A percentile compares a stretch with the other conserved stretches of the same genome.
Evolutionary conservation across 305 asterid genomes (phyloP).

Genomic region (Fraxinus greggii): DNA sequence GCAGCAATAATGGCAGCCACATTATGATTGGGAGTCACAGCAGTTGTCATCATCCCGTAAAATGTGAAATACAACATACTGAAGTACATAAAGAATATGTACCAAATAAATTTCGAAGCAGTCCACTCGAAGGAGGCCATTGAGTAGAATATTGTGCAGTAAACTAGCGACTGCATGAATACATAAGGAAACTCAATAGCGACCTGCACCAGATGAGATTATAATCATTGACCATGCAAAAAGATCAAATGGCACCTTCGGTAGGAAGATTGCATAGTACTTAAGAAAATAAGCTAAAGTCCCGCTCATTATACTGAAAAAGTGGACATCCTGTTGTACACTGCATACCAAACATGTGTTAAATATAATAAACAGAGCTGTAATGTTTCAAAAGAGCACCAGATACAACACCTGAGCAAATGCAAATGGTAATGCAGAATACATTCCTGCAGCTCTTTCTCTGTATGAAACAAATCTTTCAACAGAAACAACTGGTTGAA

Average conservation of each 20-base stretch:
- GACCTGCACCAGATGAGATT: conserved; percentile 51
- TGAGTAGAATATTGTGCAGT: conserved; percentile 71
- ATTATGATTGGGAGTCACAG: conserved; percentile 92
- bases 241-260: background rate
- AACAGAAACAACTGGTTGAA: conserved; percentile 91
- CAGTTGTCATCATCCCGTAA: conserved; percentile 98
- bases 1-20: conserved; percentile 86
- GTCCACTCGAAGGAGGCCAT: conserved; percentile 88
- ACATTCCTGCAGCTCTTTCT: conserved; percentile 97
- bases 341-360: background rate
- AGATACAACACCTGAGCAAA: conserved; percentile 72
- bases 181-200: conserved; percentile 88
- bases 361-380: conserved; percentile 6
- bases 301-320: background rate
- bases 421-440: conserved; percentile 89
- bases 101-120: conserved; percentile 62
- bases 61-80: conserved; percentile 89
- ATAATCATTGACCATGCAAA: background rate
- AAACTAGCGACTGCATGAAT: conserved; percentile 64
- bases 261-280: background rate
- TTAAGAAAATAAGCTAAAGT: conserved; percentile 7
- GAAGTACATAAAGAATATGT: conserved; percentile 74
- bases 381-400: conserved; percentile 13
- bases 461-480: conserved; percentile 94
- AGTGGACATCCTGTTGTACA: background rate